Conservation (phyloP, 257 asterid genomes). For the Solanum chiquidenum region DNA sequence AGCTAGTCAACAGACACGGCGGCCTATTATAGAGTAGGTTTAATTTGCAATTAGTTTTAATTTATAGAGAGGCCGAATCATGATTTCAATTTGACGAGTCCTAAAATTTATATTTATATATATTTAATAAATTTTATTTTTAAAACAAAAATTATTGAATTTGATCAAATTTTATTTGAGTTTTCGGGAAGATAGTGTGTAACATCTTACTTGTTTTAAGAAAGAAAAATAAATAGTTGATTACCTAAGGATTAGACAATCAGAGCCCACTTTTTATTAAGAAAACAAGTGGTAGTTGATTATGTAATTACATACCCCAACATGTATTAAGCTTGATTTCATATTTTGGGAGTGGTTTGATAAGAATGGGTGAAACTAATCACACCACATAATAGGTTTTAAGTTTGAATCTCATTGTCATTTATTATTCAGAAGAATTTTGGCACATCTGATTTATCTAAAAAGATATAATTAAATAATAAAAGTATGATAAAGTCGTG, state of each 20-base stretch:
- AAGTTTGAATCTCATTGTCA: not conserved
- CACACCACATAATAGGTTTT: not conserved
- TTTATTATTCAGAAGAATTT: not conserved
- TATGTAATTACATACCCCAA: not conserved
- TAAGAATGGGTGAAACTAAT: not conserved
- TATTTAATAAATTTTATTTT: too few species aligned
- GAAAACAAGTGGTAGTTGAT: not conserved
- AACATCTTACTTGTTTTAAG: not conserved
- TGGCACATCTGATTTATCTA: not conserved
- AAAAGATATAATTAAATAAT: too few species aligned
- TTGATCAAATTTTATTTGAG: not conserved
- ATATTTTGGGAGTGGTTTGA: not conserved
- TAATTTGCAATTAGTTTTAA: not conserved
- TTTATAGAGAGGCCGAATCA: not conserved
- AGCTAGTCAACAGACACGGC: not conserved
- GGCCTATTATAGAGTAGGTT: not conserved
- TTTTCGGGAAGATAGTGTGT: not conserved
- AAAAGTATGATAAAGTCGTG: not conserved
- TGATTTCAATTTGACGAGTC: not conserved
- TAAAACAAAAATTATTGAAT: accelerated
- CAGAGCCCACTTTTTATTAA: not conserved
- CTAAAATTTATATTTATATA: not conserved
- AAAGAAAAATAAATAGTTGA: not conserved
- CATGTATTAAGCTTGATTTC: not conserved
- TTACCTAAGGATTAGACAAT: not conserved